phyloP scores from a whole-genome alignment of 2,329 filamentous ascomycete species.

The Claviceps lovelessii region DNA sequence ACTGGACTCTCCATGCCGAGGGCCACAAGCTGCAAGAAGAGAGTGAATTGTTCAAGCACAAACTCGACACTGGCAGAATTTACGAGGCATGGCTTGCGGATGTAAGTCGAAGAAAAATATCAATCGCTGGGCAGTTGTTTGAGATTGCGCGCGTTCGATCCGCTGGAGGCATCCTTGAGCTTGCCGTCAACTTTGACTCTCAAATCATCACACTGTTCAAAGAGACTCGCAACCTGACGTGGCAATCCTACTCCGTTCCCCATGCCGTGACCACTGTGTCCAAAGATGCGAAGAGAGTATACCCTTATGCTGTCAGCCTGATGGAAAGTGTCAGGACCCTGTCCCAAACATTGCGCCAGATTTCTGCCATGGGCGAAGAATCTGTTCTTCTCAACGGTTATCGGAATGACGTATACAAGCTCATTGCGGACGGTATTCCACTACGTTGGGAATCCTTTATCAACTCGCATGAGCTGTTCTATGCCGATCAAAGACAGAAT shows the following conservation, averaged over 20 bases:
- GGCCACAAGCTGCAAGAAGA: constrained; percentile 88
- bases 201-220: constrained; percentile 98
- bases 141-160: constrained; percentile 76
- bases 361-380: constrained; percentile 74
- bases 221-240: constrained; percentile 88
- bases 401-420: constrained; percentile 71
- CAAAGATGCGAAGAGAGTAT: constrained; percentile 97
- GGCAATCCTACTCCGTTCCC: constrained; percentile 88
- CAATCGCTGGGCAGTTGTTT: constrained; percentile 85
- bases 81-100: constrained; percentile 94
- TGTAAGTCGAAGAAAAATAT: constrained; percentile 74
- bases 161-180: constrained; percentile 76
- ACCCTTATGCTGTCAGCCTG: constrained; percentile 90
- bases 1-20: constrained; percentile 89
- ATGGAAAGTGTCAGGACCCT: constrained; percentile 98
- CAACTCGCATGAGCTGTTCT: constrained; percentile 81
- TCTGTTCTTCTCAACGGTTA: constrained; percentile 81
- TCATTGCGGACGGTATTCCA: constrained; percentile 76
- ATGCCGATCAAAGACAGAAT: constrained; percentile 33
- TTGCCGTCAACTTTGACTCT: constrained; percentile 90
- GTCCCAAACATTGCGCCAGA: constrained; percentile 72
- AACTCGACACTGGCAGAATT: constrained; percentile 83
- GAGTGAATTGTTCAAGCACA: constrained; percentile 87
- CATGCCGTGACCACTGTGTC: constrained; percentile 91
- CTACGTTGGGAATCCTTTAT: constrained; percentile 97